Evolutionary conservation across 2,329 filamentous ascomycete genomes (phyloP), one percentile per base, ranked within the genome.

Genomic region (Pseudogymnoascus sp.): DNA sequence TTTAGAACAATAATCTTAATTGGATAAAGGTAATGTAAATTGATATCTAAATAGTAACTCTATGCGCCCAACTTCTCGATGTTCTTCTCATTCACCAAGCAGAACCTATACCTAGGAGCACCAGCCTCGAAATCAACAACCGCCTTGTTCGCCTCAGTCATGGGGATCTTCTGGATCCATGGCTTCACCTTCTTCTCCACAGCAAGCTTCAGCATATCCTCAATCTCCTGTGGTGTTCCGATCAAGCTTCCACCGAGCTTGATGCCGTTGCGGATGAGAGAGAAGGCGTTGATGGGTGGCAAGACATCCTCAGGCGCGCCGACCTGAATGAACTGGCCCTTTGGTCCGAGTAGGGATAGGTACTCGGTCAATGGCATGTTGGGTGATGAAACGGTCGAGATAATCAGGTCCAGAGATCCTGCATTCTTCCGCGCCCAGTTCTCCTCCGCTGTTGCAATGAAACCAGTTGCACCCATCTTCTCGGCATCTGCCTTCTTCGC

Each of bases 361-460:
- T 88, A 89, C 50, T 80, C 74, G 59, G 73, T 70, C 39, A 88
- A 69, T 0, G 85, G 85, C 84, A 89, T 86, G 14, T 79, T 75
- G 1, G 75, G 73, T 2, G 71, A 74, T 3, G 78, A 80, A 9
- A 82, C 78, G 2, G 82, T 85, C 61, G 73, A 80, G 63, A 85
- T 71, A 67, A 85, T 82, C n/a, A 85, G 70, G 67, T 84, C 81
- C 62, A 85, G 75, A 2, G 74, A 74, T 20, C 73, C 70, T 20
- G 73, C 74, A 64, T 82, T 77, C 14, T 77, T 76, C 66, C 78
- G 76, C 3, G 77, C 76, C 84, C 85, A 88, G 65, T 78, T 77
- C 22, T 74, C 70, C 60, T 86, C 76, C 20, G 82, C 72, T 4
- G 78, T 80, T 6, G 78, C 76, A 59, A 80, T 76, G 64, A 74